Base-by-base conservation (phyloP, 106 monocot species). In the Dendrobium chrysotoxum region DNA sequence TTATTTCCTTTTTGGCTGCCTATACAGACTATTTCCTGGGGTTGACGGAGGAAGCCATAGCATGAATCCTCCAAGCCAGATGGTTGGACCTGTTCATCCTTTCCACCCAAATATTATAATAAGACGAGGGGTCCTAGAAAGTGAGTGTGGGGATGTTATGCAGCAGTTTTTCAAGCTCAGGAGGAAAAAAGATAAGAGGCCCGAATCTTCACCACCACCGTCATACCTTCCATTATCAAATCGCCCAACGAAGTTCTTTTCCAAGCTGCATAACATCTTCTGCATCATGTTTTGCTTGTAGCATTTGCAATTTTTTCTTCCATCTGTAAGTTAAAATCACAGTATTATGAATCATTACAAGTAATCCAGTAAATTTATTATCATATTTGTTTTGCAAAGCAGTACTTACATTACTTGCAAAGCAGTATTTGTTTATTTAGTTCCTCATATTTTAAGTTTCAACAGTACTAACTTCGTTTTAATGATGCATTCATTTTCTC, bases 151-250 rank as follows among this genome's bases (percentile, higher is more conserved):
- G 4, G 93, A 96, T 35, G 84, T 83, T 26, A 92, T 96, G 93
- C 96, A 96, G 55, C 96, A 93, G 42, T 96, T 96, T 84, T 96
- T 96, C 77, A 85, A 89, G 74, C 88, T 93, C 38, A 86, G 88
- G 80, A 90, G 96, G 80, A 92, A 74, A 85, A 90, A 96, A 77
- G 79, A 80, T 15, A 88, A 84, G 18, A 81, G 82, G 23, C 81
- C 40, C 11, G 79, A 85, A 12, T 46, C 88, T 28, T 77, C 83
- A 20, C 83, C 83, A 28, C 82, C 88, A 18, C 50, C 50, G 11
- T 77, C 90, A 1, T 72, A 82, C 78, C 67, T 88, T 23, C 79
- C 90, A 53, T 68, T 85, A 28, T 85, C 86, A n/a, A 79, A 79
- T 72, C 79, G 83, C 23, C 91, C 89, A 0, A 20, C 79, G 4